Base-by-base conservation (phyloP, 2,329 filamentous ascomycete species). In the Pestalotiopsis fici region DNA sequence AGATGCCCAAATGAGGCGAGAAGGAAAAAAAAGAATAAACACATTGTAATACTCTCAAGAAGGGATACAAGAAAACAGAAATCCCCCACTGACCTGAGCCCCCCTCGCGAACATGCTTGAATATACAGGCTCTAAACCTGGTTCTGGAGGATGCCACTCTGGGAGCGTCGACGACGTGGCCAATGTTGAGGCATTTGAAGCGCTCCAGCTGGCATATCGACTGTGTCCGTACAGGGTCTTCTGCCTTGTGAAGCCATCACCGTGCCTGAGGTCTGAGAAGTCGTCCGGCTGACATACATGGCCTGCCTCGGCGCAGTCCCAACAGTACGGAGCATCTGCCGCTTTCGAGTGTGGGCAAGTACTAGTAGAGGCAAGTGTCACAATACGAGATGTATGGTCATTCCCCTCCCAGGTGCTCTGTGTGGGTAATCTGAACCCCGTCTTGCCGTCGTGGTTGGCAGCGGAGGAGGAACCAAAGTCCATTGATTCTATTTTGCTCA, bases 81-180 rank as follows among this genome's bases (percentile, higher is more conserved):
- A 35, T n/a, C n/a, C 39, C n/a, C 4, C 25, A 28, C 59, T 47
- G 21, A 62, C 59, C 21, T 43, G 59, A 27, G 21, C 37, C 11
- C 21, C 59, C 11, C 28, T 21, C 5, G 59, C 37, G 13, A 35
- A 62, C 37, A 62, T 23, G 25, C 39, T 23, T 5, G 39, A 35
- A 21, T 50, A 62, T 62, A 31, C 15, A 21, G 21, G 18, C 62
- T 64, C 62, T 15, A 64, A 13, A 11, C 47, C 62, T 25, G 62
- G 62, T 25, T 64, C 62, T 9, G 62, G 43, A 13, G 39, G 62
- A 27, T 56, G 62, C 62, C 39, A 54, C 31, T 64, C 62, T 12
- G 39, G 39, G 11, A 64, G 25, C 27, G 37, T 64, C 3, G 62
- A 64, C 12, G 25, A 3, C 21, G 50, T 64, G 12, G 25, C 27